phyloP scores from a whole-genome alignment of 1,284 basidiomycete genomes.

The Irpex sp. region DNA sequence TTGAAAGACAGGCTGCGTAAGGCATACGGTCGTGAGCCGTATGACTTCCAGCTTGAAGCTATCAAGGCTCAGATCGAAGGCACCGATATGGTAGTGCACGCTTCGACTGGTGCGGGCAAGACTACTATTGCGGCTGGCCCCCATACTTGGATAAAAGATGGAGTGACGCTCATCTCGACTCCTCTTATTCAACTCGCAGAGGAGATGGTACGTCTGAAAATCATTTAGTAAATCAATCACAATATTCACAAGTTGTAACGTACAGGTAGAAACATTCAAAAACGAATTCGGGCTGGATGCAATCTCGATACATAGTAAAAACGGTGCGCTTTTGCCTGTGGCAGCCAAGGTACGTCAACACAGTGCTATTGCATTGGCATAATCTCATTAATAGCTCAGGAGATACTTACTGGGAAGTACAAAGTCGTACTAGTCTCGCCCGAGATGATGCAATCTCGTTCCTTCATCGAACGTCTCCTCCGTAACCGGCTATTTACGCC shows the following conservation, averaged over 20 bases:
- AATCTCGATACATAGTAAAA: constrained; percentile 31
- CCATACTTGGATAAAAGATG: constrained; percentile 22
- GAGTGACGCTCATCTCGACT: constrained; percentile 30
- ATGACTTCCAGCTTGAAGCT: constrained; percentile 11
- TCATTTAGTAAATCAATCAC: not conserved
- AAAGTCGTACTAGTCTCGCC: not conserved
- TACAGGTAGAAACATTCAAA: constrained; percentile 11
- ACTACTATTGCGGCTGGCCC: constrained; percentile 32
- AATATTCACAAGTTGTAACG: constrained; percentile 22
- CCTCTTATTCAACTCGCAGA: constrained; percentile 35
- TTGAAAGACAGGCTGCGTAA: too few species aligned
- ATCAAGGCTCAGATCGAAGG: constrained; percentile 23
- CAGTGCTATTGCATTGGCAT: too few species aligned
- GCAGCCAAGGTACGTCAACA: constrained; percentile 18
- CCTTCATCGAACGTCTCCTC: not conserved
- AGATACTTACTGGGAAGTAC: constrained; percentile 26
- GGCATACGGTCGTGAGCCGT: too few species aligned
- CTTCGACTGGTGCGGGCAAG: constrained; percentile 32
- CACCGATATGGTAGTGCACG: constrained; percentile 29
- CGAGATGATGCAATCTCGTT: not conserved
- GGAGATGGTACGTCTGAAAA: constrained; percentile 29
- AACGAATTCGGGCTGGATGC: constrained; percentile 20
- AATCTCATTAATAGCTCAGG: constrained; percentile 18
- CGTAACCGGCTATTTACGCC: not conserved
- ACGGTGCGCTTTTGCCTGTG: constrained; percentile 22